phyloP scores from a whole-genome alignment of 139 green algal genomes.

The Nannochloris sp. region DNA sequence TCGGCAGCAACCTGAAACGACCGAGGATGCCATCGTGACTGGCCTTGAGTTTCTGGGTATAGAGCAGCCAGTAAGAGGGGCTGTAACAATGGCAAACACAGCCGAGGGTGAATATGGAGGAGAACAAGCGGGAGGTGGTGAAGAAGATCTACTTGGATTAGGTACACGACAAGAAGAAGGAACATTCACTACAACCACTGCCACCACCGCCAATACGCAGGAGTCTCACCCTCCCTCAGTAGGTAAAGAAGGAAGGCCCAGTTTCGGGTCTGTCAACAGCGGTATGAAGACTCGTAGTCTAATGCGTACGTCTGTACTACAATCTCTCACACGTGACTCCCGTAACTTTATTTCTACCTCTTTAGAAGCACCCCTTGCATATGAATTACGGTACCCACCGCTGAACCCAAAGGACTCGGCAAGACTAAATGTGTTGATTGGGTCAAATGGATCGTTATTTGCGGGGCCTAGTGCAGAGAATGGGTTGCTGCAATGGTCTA shows the following conservation, averaged over 20 bases:
- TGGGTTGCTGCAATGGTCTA: conserved; percentile 36
- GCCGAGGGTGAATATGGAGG: too few species aligned
- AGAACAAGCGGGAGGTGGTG: too few species aligned
- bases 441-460: conserved; percentile 46
- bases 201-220: not conserved
- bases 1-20: conserved; percentile 3
- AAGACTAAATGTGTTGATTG: conserved; percentile 34
- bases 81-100: too few species aligned
- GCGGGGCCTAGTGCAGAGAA: conserved; percentile 25
- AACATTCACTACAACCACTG: too few species aligned
- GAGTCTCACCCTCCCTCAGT: not conserved
- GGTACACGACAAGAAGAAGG: not conserved
- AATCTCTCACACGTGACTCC: not conserved
- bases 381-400: conserved; percentile 46
- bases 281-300: not conserved
- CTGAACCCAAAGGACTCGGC: conserved; percentile 46
- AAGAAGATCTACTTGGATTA: conserved; percentile 20
- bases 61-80: not conserved
- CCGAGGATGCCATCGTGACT: not conserved
- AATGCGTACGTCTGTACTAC: not conserved
- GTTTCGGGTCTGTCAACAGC: not conserved
- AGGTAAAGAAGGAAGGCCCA: not conserved
- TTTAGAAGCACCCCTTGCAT: conserved; percentile 15
- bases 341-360: not conserved
- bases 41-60: not conserved